phyloP scores from a whole-genome alignment of 371 early-diverging fungal species.

The Mortierella sp. region DNA sequence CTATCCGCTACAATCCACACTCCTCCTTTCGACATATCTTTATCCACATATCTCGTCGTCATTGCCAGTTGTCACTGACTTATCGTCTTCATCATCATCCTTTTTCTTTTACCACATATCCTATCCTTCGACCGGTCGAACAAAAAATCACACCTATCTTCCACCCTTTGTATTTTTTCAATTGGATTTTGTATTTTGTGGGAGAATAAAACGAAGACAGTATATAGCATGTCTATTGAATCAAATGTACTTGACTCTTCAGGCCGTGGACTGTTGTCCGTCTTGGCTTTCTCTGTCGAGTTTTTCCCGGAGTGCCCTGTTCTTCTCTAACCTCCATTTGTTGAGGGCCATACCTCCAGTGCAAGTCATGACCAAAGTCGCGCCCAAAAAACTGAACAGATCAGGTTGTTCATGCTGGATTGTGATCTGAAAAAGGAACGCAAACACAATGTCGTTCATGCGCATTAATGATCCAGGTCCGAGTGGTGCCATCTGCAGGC shows the following conservation, averaged over 20 bases:
- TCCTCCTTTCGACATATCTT: no score
- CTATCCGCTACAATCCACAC: neutral
- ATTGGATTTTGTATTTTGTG: no score
- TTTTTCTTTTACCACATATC: neutral
- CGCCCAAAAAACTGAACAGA: slow-evolving; percentile 67
- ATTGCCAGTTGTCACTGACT: no score
- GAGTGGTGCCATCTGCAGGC: slow-evolving; percentile 80
- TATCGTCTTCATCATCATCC: neutral
- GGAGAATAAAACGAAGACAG: no score
- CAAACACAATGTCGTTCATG: slow-evolving; percentile 85
- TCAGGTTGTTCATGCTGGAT: slow-evolving; percentile 77
- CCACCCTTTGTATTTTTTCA: neutral
- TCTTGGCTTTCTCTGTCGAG: neutral
- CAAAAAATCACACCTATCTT: neutral
- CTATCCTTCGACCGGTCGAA: no score
- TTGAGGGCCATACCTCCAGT: slow-evolving; percentile 75
- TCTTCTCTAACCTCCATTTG: slow-evolving; percentile 62
- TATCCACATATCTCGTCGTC: no score
- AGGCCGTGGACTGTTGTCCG: no score
- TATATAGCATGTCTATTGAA: no score
- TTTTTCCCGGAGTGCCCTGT: slow-evolving; percentile 11
- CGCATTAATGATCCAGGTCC: slow-evolving; percentile 85
- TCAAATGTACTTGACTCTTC: no score
- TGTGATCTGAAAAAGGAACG: slow-evolving; percentile 77
- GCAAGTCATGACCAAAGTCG: slow-evolving; percentile 72